phyloP scores from a whole-genome alignment of 805 yeast species.

The Debaryomyces tyrocola region DNA sequence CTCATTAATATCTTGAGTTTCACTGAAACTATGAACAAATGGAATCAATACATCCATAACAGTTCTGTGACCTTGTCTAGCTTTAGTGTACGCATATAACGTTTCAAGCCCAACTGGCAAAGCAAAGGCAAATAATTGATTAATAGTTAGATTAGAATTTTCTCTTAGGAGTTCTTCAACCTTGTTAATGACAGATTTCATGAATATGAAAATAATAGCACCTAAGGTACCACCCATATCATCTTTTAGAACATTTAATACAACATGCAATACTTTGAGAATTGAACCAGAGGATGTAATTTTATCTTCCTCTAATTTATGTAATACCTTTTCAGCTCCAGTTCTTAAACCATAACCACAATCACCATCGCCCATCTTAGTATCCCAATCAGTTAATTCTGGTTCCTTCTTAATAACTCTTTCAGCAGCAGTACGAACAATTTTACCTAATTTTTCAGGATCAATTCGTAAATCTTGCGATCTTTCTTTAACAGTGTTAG shows the following conservation, averaged over 20 bases:
- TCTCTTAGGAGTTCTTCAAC: conserved; percentile 11
- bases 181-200: conserved; percentile 10
- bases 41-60: conserved; percentile 42
- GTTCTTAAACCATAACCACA: conserved; percentile 38
- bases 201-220: conserved; percentile 31
- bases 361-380: conserved; percentile 45
- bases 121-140: conserved; percentile 8
- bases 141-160: conserved; percentile 1
- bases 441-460: conserved; percentile 12
- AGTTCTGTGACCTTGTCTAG: conserved; percentile 37
- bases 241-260: conserved; percentile 28
- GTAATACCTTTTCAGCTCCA: conserved; percentile 29
- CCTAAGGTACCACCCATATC: conserved; percentile 43
- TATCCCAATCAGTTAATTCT: conserved; percentile 39
- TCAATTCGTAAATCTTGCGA: conserved; percentile 19
- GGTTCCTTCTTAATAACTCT: conserved; percentile 32
- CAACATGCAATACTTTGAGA: conserved; percentile 17
- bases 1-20: conserved; percentile 16
- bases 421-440: conserved; percentile 23
- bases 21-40: conserved; percentile 21
- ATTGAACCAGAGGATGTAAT: conserved; percentile 24
- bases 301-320: conserved; percentile 15
- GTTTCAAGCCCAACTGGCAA: conserved; percentile 23
- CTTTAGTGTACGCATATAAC: conserved; percentile 31
- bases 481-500: conserved; percentile 3